A percentile compares a stretch with the other conserved stretches of the same genome.
phyloP scores from a whole-genome alignment of 108 stramenopile species.

The Nitzschia palea region DNA sequence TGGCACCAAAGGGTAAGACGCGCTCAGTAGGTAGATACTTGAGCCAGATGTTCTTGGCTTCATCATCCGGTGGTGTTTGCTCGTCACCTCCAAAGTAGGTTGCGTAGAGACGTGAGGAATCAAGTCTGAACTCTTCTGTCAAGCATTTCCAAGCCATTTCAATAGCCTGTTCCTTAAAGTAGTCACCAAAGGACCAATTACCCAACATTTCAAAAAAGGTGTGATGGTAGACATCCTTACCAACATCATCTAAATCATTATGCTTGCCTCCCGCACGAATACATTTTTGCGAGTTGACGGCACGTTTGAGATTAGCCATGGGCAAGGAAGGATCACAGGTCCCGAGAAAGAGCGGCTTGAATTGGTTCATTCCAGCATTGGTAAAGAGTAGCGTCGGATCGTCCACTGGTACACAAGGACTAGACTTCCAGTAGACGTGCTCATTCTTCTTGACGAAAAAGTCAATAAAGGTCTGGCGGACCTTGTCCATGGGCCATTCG shows the following conservation, averaged over 20 bases:
- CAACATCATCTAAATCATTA: slow-evolving; percentile 99
- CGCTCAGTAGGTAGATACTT: slow-evolving; percentile 87
- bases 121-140: slow-evolving; percentile 86
- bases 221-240: slow-evolving; percentile 99
- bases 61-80: slow-evolving; percentile 79
- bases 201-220: slow-evolving; percentile 99
- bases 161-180: slow-evolving; percentile 99
- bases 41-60: slow-evolving; percentile 92
- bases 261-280: slow-evolving; percentile 99
- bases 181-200: slow-evolving; percentile 98
- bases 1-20: slow-evolving; percentile 94
- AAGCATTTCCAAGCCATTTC: slow-evolving; percentile 96
- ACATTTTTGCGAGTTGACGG: slow-evolving; percentile 98
- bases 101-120: slow-evolving; percentile 88
- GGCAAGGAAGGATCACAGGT: slow-evolving; percentile 91
- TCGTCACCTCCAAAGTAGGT: slow-evolving; percentile 99
- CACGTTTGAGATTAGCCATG: slow-evolving; percentile 86
- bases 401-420: slow-evolving; percentile 97
- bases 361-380: slow-evolving; percentile 99
- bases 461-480: slow-evolving; percentile 94
- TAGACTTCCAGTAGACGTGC: slow-evolving; percentile 87
- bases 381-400: slow-evolving; percentile 99
- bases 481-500: slow-evolving; percentile 94
- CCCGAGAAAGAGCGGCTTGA: slow-evolving; percentile 97
- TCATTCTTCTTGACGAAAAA: slow-evolving; percentile 86